Conservation (phyloP, 2,329 filamentous ascomycete genomes). For the Talaromyces atroroseus region DNA sequence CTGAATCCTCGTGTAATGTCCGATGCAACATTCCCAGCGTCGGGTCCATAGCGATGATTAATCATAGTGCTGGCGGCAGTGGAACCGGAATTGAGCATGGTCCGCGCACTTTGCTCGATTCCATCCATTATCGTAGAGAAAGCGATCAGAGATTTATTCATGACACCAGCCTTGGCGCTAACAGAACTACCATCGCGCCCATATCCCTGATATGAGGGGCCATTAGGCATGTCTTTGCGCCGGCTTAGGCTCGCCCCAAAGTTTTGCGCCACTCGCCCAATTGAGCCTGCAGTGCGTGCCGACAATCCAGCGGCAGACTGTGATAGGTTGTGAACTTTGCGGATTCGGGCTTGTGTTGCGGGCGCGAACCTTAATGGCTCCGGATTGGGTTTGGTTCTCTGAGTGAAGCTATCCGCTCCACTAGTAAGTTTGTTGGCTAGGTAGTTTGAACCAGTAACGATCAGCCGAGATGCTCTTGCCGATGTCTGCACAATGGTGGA, state of each 20-base stretch:
- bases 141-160: conserved; percentile 95
- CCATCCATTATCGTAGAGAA: conserved; percentile 93
- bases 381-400: conserved; percentile 68
- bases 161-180: conserved; percentile 77
- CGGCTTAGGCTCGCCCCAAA: conserved; percentile 70
- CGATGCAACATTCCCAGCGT: conserved; percentile 73
- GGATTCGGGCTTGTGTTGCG: conserved; percentile 74
- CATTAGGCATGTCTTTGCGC: conserved; percentile 50
- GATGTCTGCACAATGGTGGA: conserved; percentile 83
- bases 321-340: conserved; percentile 85
- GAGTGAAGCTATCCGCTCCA: conserved; percentile 74
- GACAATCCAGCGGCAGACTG: conserved; percentile 71
- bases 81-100: conserved; percentile 67
- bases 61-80: conserved; percentile 80
- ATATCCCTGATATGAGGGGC: conserved; percentile 47
- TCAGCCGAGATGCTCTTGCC: conserved; percentile 78
- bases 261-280: conserved; percentile 81
- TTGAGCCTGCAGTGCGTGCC: conserved; percentile 78
- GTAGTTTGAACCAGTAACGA: conserved; percentile 79
- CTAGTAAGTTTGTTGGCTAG: conserved; percentile 71
- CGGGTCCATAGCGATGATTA: conserved; percentile 78
- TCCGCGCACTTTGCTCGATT: conserved; percentile 79
- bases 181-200: conserved; percentile 64
- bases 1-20: conserved; percentile 80
- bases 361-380: conserved; percentile 86